phyloP scores from a whole-genome alignment of 306 rosid genomes.

The Vachellia pachyceras region DNA sequence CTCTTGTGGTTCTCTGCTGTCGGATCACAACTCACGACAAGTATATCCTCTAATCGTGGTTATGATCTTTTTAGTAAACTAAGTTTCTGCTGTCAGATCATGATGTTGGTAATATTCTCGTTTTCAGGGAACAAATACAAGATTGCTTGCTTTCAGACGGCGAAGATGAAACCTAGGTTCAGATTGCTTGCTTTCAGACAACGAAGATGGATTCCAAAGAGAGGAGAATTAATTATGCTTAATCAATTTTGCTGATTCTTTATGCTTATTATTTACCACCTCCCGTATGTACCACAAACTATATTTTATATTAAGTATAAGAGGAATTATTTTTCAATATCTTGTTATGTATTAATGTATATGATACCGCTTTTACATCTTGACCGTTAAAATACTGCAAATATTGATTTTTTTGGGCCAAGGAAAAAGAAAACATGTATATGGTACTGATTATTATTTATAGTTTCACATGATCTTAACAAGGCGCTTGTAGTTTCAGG shows the following conservation, averaged over 20 bases:
- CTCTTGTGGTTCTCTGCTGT: neutral
- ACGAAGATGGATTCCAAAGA: conserved; percentile 53
- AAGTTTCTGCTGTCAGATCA: neutral
- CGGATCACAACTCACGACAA: too few relatives aligned
- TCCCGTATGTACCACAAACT: too few relatives aligned
- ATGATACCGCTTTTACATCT: neutral
- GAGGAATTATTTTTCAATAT: too few relatives aligned
- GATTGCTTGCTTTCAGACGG: conserved; percentile 82
- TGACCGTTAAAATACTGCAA: neutral
- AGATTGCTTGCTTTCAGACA: conserved; percentile 54
- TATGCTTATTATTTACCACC: too few relatives aligned
- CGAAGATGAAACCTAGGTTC: conserved; percentile 64
- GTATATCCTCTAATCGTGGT: neutral
- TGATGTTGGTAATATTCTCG: conserved; percentile 31
- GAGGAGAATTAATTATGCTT: neutral
- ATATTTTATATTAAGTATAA: too few relatives aligned
- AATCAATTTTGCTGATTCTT: conserved; percentile 45
- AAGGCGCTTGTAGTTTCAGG: too few relatives aligned
- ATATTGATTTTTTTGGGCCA: neutral
- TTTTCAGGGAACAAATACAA: conserved; percentile 84
- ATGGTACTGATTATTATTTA: too few relatives aligned
- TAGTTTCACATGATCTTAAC: too few relatives aligned
- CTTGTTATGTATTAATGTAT: neutral
- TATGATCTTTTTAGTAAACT: conserved; percentile 4
- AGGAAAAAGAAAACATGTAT: too few relatives aligned